A percentile compares a stretch with the other conserved stretches of the same genome.
Evolutionary conservation across 1,139 yeast genomes (phyloP).

Genomic region (Pneumocystis murina): DNA sequence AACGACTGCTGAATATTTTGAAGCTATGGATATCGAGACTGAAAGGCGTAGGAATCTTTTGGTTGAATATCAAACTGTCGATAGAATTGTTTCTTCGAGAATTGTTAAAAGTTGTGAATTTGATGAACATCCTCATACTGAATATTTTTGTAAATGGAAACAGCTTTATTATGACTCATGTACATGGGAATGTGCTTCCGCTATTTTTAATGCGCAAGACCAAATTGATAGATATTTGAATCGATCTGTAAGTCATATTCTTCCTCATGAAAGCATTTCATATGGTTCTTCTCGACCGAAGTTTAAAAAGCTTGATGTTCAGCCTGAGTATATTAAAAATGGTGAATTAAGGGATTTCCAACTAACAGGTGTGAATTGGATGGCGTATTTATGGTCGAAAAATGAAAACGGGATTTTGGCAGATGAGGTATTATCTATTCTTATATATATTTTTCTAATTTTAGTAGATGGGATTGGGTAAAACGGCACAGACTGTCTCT

Average conservation of each 20-base stretch:
- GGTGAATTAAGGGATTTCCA: constrained; percentile 95
- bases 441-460: not conserved
- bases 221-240: constrained; percentile 74
- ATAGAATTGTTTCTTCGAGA: constrained; percentile 66
- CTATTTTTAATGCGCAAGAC: constrained; percentile 72
- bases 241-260: constrained; percentile 65
- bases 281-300: constrained; percentile 60
- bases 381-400: constrained; percentile 97
- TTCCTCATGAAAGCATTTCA: constrained; percentile 66
- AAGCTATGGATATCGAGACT: constrained; percentile 79
- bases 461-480: constrained; percentile 76
- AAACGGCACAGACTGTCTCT: constrained; percentile 92
- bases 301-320: constrained; percentile 72
- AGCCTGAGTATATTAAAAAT: constrained; percentile 79
- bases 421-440: constrained; percentile 40
- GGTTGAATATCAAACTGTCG: constrained; percentile 71
- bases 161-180: constrained; percentile 87
- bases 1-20: constrained; percentile 73
- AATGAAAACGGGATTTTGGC: constrained; percentile 96
- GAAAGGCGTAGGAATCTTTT: constrained; percentile 75
- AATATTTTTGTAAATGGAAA: constrained; percentile 86
- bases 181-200: constrained; percentile 91
- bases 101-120: constrained; percentile 16
- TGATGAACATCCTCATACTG: constrained; percentile 28
- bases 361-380: constrained; percentile 95